Base-by-base conservation (phyloP, 2,329 filamentous ascomycete genomes). In the Penicillium sp. region DNA sequence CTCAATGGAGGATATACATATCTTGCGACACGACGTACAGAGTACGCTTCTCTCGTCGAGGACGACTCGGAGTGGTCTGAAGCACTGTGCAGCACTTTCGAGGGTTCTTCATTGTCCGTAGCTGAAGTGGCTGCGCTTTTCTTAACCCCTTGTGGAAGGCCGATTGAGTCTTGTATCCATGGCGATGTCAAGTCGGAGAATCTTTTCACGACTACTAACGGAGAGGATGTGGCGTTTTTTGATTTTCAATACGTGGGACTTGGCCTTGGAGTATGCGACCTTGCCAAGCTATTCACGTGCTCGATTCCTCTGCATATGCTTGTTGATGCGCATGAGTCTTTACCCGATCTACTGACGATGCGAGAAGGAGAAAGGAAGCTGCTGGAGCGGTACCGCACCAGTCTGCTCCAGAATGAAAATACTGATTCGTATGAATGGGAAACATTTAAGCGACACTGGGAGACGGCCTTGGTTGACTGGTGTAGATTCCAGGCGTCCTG, bases 171-270 rank as follows among this genome's bases (percentile, higher is more conserved):
- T 0, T 77, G 84, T 15, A 82, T 89, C 7, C 86, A 89, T 62
- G 86, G 86, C 7, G 86, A 89, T 54, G 85, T 88, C 49, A 89
- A 89, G 68, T 86, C 83, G 0, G 85, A 88, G 61, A 89, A 89
- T 55, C 76, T 89, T 6, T 88, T 88, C 63, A 83, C 82, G 0
- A 84, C 75, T 0, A 54, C 64, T 0, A 60, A 67, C 0, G 84
- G 82, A 1, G 70, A 80, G 2, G 56, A 73, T 3, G 84, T 85
- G 1, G 85, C 83, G 0, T 86, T 89, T 59, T 88, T 85, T 63
- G 87, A 89, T 66, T 89, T 89, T 53, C 86, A 89, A 61, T 89
- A 89, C 60, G 80, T 82, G 0, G 87, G 87, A 0, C 69, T 87
- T 0, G 86, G 86, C 0, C 67, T 88, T 0, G 86, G 86, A 0